A percentile compares a stretch with the other conserved stretches of the same genome.
Evolutionary conservation across 176 grass and related monocot species (phyloP).

Genomic region (Aegilops bicornis): DNA sequence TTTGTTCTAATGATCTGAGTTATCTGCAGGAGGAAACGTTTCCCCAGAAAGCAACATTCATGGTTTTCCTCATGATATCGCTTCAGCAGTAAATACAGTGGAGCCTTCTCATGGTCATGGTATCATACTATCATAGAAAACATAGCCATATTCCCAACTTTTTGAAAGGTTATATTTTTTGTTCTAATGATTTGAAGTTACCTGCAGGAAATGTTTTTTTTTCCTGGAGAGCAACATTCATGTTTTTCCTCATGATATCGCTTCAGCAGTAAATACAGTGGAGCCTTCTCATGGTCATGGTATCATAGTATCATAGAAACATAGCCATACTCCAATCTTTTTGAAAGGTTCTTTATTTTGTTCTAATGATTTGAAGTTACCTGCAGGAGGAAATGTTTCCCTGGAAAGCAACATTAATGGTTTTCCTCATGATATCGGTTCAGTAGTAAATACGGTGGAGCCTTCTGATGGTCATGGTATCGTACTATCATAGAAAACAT

Average conservation of each 20-base stretch:
- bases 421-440: background rate
- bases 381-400: background rate
- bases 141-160: too few species aligned
- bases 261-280: background rate
- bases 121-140: background rate
- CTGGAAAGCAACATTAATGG: background rate
- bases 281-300: background rate
- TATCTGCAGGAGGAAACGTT: too few species aligned
- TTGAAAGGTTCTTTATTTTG: background rate
- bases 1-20: too few species aligned
- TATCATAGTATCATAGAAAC: background rate
- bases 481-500: background rate
- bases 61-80: too few species aligned
- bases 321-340: background rate
- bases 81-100: too few species aligned
- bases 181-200: too few species aligned
- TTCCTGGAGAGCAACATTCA: too few species aligned
- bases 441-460: background rate
- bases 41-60: too few species aligned
- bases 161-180: too few species aligned
- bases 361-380: background rate
- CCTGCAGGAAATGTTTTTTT: too few species aligned
- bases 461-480: background rate
- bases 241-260: too few species aligned
- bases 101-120: too few species aligned